Base-by-base conservation (phyloP, 176 grass and related monocot species). In the Rhynchospora pubera region DNA sequence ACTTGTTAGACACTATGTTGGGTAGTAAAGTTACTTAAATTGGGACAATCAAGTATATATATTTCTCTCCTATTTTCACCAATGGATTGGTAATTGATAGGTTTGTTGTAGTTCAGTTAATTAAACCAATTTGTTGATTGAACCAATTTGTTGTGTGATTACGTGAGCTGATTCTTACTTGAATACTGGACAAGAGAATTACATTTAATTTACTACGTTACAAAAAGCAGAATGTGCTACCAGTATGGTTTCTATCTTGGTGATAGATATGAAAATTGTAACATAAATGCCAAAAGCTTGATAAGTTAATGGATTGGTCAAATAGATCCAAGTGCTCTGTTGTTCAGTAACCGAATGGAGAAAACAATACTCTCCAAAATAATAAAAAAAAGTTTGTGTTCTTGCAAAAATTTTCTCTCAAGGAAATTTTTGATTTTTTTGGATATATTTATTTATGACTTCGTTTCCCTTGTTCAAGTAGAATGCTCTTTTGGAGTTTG, bases 401-500 rank as follows among this genome's bases (percentile, higher is more conserved):
- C 1, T 79, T 6, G 24, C 47, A 56, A 3, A 56, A 78, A 56
- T 56, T 64, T 14, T 7, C n/a, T 4, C 0, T 46, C 1, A 11
- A 46, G 0, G 16, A 72, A 32, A 2, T 76, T 75, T 6, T 53
- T 11, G 16, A 14, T 47, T 34, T 55, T 70, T 22, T 55, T 67
- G 0, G 4, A 39, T 39, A 4, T 39, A 4, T 39, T 39, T 4
- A 39, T 39, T 39, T 70, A 16, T 50, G 9, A 13, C 2, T 13
- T 66, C 5, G 12, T 42, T 47, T 15, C 10, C 18, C n/a, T 12
- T 79, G 30, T 53, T 85, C 56, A 15, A 65, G 5, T 39, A 85
- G 84, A 85, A 85, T 85, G 74, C 46, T 14, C 55, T 77, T 1
- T 3, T 85, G n/a, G 74, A 85, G 59, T 79, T 85, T 65, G 45